A percentile compares a stretch with the other conserved stretches of the same genome.
Conservation (phyloP, 352 stramenopile genomes). For the Phytophthora pseudosyringae region DNA sequence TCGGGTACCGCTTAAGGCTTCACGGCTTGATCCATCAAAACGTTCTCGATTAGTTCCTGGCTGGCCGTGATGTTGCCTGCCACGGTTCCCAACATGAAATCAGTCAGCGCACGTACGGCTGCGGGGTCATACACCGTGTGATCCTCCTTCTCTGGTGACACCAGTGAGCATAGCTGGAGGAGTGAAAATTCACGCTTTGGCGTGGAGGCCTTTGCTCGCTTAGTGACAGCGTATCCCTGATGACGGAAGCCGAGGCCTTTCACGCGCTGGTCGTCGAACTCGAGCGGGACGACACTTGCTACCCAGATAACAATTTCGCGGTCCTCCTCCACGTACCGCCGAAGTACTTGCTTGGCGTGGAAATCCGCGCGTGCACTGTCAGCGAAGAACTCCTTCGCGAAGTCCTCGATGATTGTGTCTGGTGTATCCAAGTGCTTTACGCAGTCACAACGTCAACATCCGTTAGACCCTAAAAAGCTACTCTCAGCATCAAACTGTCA, state of each 20-base stretch:
- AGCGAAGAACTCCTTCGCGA: conserved; percentile 44
- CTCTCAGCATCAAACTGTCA: neutral
- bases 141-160: conserved; percentile 50
- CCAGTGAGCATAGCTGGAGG: conserved; percentile 48
- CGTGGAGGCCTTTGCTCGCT: conserved; percentile 44
- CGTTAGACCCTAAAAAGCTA: conserved; percentile 8
- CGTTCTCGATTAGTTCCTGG: conserved; percentile 67
- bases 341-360: conserved; percentile 43
- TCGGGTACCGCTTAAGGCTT: conserved; percentile 5
- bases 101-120: conserved; percentile 54
- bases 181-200: conserved; percentile 44
- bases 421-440: conserved; percentile 46
- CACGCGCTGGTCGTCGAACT: conserved; percentile 47
- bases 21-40: conserved; percentile 46
- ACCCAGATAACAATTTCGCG: conserved; percentile 56
- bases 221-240: conserved; percentile 52
- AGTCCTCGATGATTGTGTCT: conserved; percentile 52
- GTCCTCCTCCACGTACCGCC: conserved; percentile 47
- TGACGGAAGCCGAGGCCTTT: conserved; percentile 50
- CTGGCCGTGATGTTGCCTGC: conserved; percentile 54
- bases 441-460: conserved; percentile 15
- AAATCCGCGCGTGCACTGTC: conserved; percentile 51
- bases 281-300: conserved; percentile 44
- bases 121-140: conserved; percentile 43
- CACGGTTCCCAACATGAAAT: conserved; percentile 62